Percentiles rank a stretch among this genome's conserved stretches.
Conservation (phyloP, 495 filamentous ascomycete genomes). For the Penicillium lagena region DNA sequence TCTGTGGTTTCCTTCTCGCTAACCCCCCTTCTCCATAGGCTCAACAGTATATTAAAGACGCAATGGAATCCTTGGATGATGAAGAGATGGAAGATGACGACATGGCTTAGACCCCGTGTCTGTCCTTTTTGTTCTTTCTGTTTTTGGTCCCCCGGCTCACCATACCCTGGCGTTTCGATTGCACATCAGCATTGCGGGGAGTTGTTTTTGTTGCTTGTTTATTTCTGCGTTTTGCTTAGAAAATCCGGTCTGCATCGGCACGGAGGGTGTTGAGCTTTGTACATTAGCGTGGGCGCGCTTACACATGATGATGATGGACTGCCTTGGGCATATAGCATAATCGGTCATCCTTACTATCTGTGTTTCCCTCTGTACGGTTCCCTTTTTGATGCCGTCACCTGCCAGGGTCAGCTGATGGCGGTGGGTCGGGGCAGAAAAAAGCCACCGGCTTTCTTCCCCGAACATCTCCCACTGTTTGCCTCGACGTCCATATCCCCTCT, state of each 20-base stretch:
- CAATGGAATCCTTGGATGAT: conserved; percentile 84
- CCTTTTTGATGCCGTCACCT: conserved; percentile 1
- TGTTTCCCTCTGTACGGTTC: too few species aligned
- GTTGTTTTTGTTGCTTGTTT: background rate
- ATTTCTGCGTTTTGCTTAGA: too few species aligned
- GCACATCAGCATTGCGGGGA: background rate
- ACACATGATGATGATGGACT: conserved; percentile 3
- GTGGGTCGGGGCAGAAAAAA: conserved; percentile 6
- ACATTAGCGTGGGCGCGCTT: conserved; percentile 33
- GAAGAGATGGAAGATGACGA: conserved; percentile 72
- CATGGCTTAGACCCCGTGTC: conserved; percentile 30
- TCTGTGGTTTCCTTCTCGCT: conserved; percentile 8
- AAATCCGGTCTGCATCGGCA: conserved; percentile 11
- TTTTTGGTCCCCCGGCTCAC: too few species aligned
- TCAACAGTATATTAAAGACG: conserved; percentile 83
- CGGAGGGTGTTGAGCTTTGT: conserved; percentile 25
- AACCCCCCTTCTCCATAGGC: conserved; percentile 49
- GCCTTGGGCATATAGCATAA: conserved; percentile 7
- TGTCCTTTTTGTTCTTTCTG: conserved; percentile 2
- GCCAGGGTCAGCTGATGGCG: conserved; percentile 11
- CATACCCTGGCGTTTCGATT: too few species aligned
- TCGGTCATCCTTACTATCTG: conserved; percentile 2
- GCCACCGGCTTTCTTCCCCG: background rate
- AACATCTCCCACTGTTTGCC: background rate
- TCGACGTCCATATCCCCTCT: background rate